Conservation (phyloP, 2,329 filamentous ascomycete species). For the Diaporthe aspalathi region DNA sequence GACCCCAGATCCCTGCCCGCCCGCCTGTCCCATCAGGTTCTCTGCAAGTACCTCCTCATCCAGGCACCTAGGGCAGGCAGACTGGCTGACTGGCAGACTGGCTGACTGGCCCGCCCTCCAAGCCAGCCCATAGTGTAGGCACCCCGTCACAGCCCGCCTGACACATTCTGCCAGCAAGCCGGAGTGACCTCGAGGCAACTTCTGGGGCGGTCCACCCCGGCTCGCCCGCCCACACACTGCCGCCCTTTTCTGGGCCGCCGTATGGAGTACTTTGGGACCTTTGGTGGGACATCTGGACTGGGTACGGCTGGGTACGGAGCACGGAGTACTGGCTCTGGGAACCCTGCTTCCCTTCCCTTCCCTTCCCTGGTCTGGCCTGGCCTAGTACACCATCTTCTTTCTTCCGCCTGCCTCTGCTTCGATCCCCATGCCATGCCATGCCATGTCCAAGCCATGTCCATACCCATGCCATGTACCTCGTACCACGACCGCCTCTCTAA, state of each 20-base stretch:
- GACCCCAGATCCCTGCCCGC: constrained; percentile 33
- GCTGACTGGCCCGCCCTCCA: neutral
- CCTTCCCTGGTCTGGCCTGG: too few species aligned
- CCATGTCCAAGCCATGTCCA: too few species aligned
- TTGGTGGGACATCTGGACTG: too few species aligned
- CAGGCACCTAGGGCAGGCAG: constrained; percentile 17
- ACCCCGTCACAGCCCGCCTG: constrained; percentile 36
- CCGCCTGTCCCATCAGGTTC: constrained; percentile 21
- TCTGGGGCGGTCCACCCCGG: constrained; percentile 14
- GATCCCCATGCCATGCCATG: constrained; percentile 15
- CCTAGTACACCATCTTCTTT: constrained; percentile 27
- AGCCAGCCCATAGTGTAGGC: too few species aligned
- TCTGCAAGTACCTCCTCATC: constrained; percentile 25
- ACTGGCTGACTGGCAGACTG: too few species aligned
- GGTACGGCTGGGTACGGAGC: too few species aligned
- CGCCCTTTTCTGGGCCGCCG: constrained; percentile 25
- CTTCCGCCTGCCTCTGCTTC: constrained; percentile 29
- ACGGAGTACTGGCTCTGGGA: too few species aligned
- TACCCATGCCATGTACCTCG: constrained; percentile 26
- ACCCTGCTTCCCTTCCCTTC: too few species aligned
- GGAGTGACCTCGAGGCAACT: neutral
- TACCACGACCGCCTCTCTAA: constrained; percentile 32
- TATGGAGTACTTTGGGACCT: neutral
- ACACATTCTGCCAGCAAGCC: neutral
- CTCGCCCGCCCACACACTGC: constrained; percentile 23